Evolutionary conservation across 108 stramenopile genomes (phyloP).

Genomic region (Mayamaea pseudoterrestris): DNA sequence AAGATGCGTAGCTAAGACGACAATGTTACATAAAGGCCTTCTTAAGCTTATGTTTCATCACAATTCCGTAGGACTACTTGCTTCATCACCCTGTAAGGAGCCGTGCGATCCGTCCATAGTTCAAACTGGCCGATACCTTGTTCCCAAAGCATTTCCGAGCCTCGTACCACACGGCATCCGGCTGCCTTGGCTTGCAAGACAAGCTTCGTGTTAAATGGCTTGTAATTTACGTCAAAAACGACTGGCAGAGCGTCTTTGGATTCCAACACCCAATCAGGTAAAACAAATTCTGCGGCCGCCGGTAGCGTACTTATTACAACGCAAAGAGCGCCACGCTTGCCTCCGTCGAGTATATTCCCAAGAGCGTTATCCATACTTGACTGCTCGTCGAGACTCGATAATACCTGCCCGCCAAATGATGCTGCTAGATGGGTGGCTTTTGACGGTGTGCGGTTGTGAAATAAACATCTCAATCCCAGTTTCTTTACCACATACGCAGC

Average conservation of each 20-base stretch:
- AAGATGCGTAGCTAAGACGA: too few species aligned
- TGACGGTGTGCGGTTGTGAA: slow-evolving; percentile 87
- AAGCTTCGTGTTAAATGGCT: slow-evolving; percentile 82
- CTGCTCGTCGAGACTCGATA: slow-evolving; percentile 38
- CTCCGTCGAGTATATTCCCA: slow-evolving; percentile 18
- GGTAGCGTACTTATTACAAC: slow-evolving; percentile 93
- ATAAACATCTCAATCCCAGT: slow-evolving; percentile 75
- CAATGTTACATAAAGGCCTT: neutral
- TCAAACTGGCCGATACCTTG: slow-evolving; percentile 97
- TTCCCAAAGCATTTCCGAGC: slow-evolving; percentile 96
- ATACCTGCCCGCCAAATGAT: slow-evolving; percentile 79
- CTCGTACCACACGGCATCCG: slow-evolving; percentile 78
- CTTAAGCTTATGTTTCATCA: neutral
- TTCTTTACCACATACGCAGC: slow-evolving; percentile 80
- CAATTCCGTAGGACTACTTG: slow-evolving; percentile 76
- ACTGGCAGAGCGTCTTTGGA: slow-evolving; percentile 24
- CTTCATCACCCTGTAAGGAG: slow-evolving; percentile 85
- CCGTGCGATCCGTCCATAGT: slow-evolving; percentile 82
- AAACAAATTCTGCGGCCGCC: slow-evolving; percentile 72
- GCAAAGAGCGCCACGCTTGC: slow-evolving; percentile 17
- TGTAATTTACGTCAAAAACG: slow-evolving; percentile 92
- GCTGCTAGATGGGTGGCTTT: slow-evolving; percentile 83
- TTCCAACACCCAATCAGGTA: slow-evolving; percentile 74
- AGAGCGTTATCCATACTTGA: slow-evolving; percentile 8
- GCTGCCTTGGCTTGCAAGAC: slow-evolving; percentile 73